Base-by-base conservation (phyloP, 352 stramenopile species). In the Globisporangium yorkense region DNA sequence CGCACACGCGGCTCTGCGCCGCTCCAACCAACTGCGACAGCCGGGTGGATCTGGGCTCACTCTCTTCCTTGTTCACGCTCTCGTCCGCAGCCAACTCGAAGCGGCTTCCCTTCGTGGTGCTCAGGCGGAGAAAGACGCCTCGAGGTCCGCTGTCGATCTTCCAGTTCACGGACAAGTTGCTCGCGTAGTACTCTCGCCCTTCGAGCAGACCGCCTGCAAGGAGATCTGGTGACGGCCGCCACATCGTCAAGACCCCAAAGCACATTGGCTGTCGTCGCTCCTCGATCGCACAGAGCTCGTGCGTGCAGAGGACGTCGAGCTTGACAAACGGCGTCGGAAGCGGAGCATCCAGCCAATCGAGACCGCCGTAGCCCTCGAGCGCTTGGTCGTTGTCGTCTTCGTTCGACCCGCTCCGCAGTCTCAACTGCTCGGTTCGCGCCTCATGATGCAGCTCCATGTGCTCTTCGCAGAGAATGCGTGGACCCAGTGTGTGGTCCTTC, bases 391-490 rank as follows among this genome's bases (percentile, higher is more conserved):
- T 58, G 41, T 67, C 33, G 37, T 58, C 33, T 49, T 58, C 59
- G 24, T 59, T 18, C 33, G 33, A 39, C 33, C 8, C 33, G 8
- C 51, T 51, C 3, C 33, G 50, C 47, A 56, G 43, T 31, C 59
- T 66, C 20, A 56, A 48, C 46, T 77, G 65, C 31, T 76, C 66
- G 37, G 62, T 68, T 41, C 74, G 76, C 49, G 80, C 60, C 27
- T 84, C 61, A 29, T 76, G 72, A 41, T 82, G 86, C 43, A 72
- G 44, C 15, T 70, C 43, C 47, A 89, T 57, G 12, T 89, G 76
- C 24, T 88, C 77, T n/a, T 87, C 77, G 29, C 76, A 80, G 0
- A 92, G 48, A 51, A 89, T 82, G 21, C 79, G 68, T 6, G 82
- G 82, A 18, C 82, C 82, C 29, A 88, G 51, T 0, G 70, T 77